These are phyloP conservation scores for Verticillium zaregamsianum DNA, from an alignment of 2,329 filamentous ascomycete genomes.

Conservation along the genomic window DNA sequence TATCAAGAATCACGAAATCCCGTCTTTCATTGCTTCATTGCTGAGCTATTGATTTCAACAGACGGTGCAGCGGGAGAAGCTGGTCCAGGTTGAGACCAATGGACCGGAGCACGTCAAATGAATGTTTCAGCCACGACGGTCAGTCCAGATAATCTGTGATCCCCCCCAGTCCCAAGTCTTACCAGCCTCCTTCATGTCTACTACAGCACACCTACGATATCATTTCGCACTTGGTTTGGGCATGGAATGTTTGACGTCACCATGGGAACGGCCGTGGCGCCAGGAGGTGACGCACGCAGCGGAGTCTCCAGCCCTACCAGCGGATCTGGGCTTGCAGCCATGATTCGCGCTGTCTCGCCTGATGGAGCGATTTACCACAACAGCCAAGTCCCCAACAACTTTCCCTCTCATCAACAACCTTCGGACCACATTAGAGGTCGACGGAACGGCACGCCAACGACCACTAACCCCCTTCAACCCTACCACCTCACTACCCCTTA, in stretches of 20 bases:
- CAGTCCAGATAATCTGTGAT: too few relatives aligned
- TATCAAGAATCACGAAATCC: too few relatives aligned
- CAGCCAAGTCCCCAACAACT: background rate
- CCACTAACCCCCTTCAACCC: background rate
- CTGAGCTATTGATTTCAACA: too few relatives aligned
- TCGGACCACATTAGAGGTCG: background rate
- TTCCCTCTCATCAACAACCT: background rate
- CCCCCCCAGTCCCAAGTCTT: too few relatives aligned
- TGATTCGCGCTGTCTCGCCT: background rate
- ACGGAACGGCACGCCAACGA: background rate
- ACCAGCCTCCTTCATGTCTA: too few relatives aligned
- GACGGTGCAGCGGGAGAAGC: too few relatives aligned
- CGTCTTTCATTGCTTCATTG: too few relatives aligned
- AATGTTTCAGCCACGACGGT: too few relatives aligned
- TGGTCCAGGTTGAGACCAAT: too few relatives aligned
- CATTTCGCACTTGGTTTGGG: background rate
- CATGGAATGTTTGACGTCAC: background rate
- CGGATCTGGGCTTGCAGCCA: background rate
- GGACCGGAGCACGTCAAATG: too few relatives aligned
- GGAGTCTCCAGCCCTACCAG: slow-evolving; percentile 1
- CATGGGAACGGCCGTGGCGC: background rate
- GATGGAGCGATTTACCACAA: background rate
- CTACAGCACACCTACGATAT: background rate
- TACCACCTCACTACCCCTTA: background rate
- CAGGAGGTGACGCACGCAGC: background rate